phyloP scores from a whole-genome alignment of 2,329 filamentous ascomycete species.

The Coniochaeta sp. region DNA sequence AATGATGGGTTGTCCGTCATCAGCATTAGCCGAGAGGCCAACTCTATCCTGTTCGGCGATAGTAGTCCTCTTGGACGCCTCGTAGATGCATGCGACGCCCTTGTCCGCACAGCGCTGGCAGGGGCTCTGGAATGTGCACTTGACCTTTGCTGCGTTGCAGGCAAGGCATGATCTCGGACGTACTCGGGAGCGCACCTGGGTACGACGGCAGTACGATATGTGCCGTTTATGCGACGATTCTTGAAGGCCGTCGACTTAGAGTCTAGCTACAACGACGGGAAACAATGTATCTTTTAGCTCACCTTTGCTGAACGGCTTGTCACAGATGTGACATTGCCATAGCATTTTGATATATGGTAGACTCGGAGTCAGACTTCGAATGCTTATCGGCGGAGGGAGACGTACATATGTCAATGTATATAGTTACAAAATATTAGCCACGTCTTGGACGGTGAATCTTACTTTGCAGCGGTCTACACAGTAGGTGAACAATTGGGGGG shows the following conservation, averaged over 20 bases:
- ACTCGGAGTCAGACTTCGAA: background rate
- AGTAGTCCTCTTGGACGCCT: background rate
- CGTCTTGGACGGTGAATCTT: too few relatives aligned
- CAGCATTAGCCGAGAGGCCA: background rate
- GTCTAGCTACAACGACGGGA: background rate
- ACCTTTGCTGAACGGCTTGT: background rate
- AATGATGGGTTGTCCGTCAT: background rate
- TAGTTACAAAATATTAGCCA: too few relatives aligned
- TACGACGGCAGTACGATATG: slow-evolving; percentile 12
- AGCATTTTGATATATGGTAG: background rate
- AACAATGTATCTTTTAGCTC: background rate
- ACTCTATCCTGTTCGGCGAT: background rate
- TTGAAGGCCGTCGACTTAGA: background rate
- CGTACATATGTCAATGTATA: too few relatives aligned
- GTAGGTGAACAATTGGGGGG: too few relatives aligned
- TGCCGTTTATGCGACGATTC: slow-evolving; percentile 8
- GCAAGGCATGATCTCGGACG: slow-evolving; percentile 12
- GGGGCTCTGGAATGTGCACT: slow-evolving; percentile 13
- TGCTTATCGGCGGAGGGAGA: background rate
- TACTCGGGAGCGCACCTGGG: slow-evolving; percentile 7
- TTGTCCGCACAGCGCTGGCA: slow-evolving; percentile 14
- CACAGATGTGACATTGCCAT: background rate
- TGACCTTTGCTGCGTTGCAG: slow-evolving; percentile 14
- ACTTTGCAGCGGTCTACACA: background rate
- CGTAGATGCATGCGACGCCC: slow-evolving; percentile 13